phyloP scores from a whole-genome alignment of 805 yeast species.

The Nakazawaea ambrosiae region DNA sequence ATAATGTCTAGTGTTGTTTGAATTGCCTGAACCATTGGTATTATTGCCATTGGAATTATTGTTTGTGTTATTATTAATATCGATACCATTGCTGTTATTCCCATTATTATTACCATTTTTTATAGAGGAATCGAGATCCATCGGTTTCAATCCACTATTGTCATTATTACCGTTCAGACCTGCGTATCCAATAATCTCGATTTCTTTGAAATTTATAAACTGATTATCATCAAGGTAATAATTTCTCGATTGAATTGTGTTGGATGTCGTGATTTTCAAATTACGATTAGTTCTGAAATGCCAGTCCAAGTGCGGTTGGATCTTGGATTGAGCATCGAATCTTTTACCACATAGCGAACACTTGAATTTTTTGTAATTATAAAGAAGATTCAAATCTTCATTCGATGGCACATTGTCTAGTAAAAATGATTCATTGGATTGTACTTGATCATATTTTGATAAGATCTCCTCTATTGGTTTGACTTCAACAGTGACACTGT shows the following conservation, averaged over 20 bases:
- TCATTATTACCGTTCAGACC: slow-evolving; percentile 12
- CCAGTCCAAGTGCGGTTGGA: slow-evolving; percentile 83
- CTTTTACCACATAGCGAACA: slow-evolving; percentile 90
- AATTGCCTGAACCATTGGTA: too few species aligned
- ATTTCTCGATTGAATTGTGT: slow-evolving; percentile 61
- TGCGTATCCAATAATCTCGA: slow-evolving; percentile 41
- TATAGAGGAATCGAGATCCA: background rate
- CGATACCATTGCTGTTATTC: too few species aligned
- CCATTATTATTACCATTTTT: background rate
- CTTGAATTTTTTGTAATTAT: slow-evolving; percentile 52
- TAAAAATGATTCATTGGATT: slow-evolving; percentile 32
- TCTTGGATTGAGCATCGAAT: slow-evolving; percentile 57
- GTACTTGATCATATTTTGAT: slow-evolving; percentile 7
- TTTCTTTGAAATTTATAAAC: slow-evolving; percentile 72
- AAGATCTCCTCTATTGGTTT: slow-evolving; percentile 1
- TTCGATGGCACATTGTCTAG: slow-evolving; percentile 27
- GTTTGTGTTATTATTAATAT: slow-evolving; percentile 12
- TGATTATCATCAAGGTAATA: slow-evolving; percentile 73
- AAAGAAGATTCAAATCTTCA: slow-evolving; percentile 33
- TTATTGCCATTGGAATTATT: slow-evolving; percentile 14
- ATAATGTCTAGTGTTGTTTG: too few species aligned
- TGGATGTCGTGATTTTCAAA: slow-evolving; percentile 39
- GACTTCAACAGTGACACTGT: slow-evolving; percentile 2
- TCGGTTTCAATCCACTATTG: background rate
- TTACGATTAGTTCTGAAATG: slow-evolving; percentile 88